Base-by-base conservation (phyloP, 306 rosid species). In the Trifolium dubium region DNA sequence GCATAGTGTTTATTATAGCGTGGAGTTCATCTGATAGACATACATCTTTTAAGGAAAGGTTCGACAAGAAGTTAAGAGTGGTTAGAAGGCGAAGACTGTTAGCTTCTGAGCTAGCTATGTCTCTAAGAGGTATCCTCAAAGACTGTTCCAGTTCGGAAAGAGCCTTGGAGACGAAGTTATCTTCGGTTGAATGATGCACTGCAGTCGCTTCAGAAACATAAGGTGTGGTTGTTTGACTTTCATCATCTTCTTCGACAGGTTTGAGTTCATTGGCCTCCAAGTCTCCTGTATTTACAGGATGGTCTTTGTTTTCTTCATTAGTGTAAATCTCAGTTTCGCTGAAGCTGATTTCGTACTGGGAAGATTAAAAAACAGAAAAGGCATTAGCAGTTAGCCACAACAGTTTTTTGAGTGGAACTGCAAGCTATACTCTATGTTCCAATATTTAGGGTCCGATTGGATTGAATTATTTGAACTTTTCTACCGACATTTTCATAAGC, bases 21-120 rank as follows among this genome's bases (percentile, higher is more conserved):
- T 30, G 66, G 32, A 74, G 71, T 55, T 18, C 75, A 30, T 49
- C 47, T 30, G 78, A 62, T 14, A 78, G 40, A 39, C 62, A 50
- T 34, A 11, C 67, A 30, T 74, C 51, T 54, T 69, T 58, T 7
- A 53, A 53, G 23, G 83, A 62, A 69, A 68, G 74, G 69, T 12
- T 41, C 15, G 77, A 74, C 66, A 78, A 77, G 77, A 78, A 82
- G 13, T 78, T 82, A 32, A 78, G 83, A 63, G 74, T 54, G 0
- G 64, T 78, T 8, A 67, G 32, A 53, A 73, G 85, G 7, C 9
- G 58, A 61, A 73, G 65, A 39, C 64, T 61, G 10, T 32, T 53
- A 18, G 14, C 8, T 8, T 80, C 73, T 4, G 72, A 80, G 9
- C 41, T 60, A n/a, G 80, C 79, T 49, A 80, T 68, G 61, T 80